These are phyloP conservation scores for Mortierella hygrophila DNA, from an alignment of 192 early-diverging fungal species.

Conservation along the genomic window DNA sequence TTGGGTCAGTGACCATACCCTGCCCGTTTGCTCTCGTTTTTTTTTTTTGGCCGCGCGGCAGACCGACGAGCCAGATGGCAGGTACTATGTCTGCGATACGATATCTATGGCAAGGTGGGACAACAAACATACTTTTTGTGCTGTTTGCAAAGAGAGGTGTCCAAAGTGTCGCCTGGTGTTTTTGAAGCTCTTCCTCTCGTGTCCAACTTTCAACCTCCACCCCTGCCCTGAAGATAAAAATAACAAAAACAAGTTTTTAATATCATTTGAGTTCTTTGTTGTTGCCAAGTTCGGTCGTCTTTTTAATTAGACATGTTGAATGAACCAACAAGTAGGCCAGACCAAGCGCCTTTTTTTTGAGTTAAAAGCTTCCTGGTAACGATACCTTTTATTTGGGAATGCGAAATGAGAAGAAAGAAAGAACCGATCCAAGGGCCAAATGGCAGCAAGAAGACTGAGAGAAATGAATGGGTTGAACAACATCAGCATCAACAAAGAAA, in stretches of 20 bases:
- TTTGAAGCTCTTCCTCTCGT: not conserved
- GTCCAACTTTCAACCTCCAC: slow-evolving; percentile 4
- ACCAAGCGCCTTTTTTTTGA: not conserved
- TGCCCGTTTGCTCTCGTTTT: not conserved
- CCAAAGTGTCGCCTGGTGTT: too few relatives aligned
- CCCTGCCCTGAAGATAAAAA: slow-evolving; percentile 2
- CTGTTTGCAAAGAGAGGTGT: too few relatives aligned
- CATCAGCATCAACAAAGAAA: not conserved
- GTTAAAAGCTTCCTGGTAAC: not conserved
- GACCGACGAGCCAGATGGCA: not conserved
- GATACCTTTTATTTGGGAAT: not conserved
- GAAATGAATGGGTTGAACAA: not conserved
- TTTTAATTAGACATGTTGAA: not conserved
- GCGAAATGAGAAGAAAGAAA: not conserved
- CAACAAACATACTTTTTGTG: too few relatives aligned
- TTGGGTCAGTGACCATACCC: not conserved
- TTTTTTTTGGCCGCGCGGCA: not conserved
- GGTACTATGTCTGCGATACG: not conserved
- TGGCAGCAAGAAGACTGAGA: not conserved
- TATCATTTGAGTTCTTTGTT: not conserved
- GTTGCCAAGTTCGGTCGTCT: not conserved
- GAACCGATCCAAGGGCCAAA: too few relatives aligned
- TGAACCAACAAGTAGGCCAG: not conserved
- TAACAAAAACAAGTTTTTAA: not conserved
- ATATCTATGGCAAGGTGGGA: not conserved